A percentile compares a stretch with the other conserved stretches of the same genome.
phyloP scores from a whole-genome alignment of 139 green algal genomes.

The Chlamydomonas sp. region DNA sequence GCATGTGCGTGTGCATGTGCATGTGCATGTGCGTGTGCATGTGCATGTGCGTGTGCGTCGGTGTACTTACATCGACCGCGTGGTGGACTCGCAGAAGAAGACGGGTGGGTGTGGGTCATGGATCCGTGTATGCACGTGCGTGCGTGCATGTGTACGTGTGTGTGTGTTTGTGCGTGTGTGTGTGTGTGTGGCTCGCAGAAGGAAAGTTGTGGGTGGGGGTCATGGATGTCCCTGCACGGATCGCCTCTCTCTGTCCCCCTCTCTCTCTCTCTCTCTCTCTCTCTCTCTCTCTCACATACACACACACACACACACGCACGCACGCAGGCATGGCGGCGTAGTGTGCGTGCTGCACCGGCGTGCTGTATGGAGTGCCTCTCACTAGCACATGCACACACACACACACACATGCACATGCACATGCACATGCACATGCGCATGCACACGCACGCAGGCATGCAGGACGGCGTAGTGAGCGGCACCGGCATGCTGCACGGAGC shows the following conservation, averaged over 20 bases:
- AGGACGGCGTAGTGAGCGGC: constrained; percentile 21
- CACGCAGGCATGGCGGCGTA: constrained; percentile 36
- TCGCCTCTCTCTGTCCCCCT: no score
- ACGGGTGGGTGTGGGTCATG: no score
- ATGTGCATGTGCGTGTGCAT: no score
- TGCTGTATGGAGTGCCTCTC: constrained; percentile 57
- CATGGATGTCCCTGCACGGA: no score
- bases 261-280: no score
- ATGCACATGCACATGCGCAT: constrained; percentile 36
- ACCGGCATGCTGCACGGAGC: background rate
- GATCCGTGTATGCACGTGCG: no score
- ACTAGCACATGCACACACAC: no score
- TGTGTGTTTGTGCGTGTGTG: constrained; percentile 23
- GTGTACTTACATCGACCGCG: constrained; percentile 62
- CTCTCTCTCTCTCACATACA: no score
- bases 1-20: constrained; percentile 2
- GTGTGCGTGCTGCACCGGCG: background rate
- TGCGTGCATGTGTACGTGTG: no score
- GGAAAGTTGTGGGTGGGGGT: no score
- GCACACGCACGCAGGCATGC: constrained; percentile 45
- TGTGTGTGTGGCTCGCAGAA: constrained; percentile 50
- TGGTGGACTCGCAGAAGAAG: constrained; percentile 59
- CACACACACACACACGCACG: constrained; percentile 35
- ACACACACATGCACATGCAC: constrained; percentile 53
- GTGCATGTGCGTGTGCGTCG: no score